Evolutionary conservation across 495 filamentous ascomycete genomes (phyloP).

Genomic region (Margaritispora aquatica): DNA sequence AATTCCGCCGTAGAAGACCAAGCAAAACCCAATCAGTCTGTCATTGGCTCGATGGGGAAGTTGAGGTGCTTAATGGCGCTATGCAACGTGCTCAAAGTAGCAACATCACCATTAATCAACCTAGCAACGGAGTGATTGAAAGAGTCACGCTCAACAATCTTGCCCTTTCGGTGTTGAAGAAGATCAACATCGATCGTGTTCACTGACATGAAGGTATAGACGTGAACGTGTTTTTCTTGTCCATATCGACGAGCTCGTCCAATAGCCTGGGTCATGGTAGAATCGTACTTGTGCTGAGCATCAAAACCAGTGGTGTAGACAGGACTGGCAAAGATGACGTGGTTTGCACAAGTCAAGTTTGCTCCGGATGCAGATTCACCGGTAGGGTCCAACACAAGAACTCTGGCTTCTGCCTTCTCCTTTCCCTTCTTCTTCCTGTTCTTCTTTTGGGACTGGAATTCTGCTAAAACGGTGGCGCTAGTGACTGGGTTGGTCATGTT

Average conservation of each 20-base stretch:
- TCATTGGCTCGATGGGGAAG: neutral
- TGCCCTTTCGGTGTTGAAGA: conserved; percentile 32
- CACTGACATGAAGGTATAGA: conserved; percentile 61
- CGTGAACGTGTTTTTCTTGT: conserved; percentile 57
- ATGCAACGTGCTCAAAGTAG: neutral
- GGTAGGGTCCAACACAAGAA: conserved; percentile 17
- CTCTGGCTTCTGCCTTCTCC: neutral
- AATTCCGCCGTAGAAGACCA: neutral
- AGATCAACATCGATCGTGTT: conserved; percentile 68
- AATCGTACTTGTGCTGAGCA: conserved; percentile 51
- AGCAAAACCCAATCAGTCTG: neutral
- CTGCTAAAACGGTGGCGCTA: neutral
- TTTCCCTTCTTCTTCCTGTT: too few relatives aligned
- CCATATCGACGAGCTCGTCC: conserved; percentile 63
- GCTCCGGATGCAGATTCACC: conserved; percentile 35
- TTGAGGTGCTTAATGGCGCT: neutral
- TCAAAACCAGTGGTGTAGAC: conserved; percentile 33
- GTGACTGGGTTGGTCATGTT: conserved; percentile 19
- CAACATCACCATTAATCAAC: neutral
- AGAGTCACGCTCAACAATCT: neutral
- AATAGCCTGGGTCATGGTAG: conserved; percentile 62
- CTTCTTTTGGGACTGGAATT: too few relatives aligned
- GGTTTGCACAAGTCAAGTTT: conserved; percentile 71
- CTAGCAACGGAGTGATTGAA: neutral
- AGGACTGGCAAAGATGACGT: conserved; percentile 69